phyloP scores from a whole-genome alignment of 2,329 filamentous ascomycete genomes.

The Penicillium sp. region DNA sequence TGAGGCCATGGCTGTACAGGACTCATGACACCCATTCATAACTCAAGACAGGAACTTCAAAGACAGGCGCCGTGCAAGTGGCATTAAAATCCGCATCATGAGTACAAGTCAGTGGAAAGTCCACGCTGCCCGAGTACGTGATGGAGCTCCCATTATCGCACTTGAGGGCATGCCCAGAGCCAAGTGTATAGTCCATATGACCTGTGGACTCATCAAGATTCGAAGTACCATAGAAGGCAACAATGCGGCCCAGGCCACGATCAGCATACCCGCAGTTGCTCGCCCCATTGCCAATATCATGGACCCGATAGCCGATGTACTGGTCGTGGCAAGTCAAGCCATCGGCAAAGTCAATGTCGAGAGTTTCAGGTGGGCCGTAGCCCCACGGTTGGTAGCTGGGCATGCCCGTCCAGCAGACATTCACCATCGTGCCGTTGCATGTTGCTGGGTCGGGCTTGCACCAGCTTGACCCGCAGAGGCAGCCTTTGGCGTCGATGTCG shows the following conservation, averaged over 20 bases:
- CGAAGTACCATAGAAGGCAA: slow-evolving; percentile 31
- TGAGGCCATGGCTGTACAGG: neutral
- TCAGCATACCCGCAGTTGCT: slow-evolving; percentile 33
- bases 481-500: slow-evolving; percentile 27
- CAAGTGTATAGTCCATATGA: slow-evolving; percentile 28
- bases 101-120: slow-evolving; percentile 25
- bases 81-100: slow-evolving; percentile 32
- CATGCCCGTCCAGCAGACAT: slow-evolving; percentile 32
- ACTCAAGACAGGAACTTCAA: slow-evolving; percentile 28
- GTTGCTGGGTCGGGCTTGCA: slow-evolving; percentile 26
- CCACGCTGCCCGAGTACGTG: slow-evolving; percentile 28
- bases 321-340: slow-evolving; percentile 29
- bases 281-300: slow-evolving; percentile 30
- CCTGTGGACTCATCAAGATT: slow-evolving; percentile 20
- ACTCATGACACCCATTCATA: slow-evolving; percentile 25
- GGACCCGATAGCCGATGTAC: slow-evolving; percentile 33
- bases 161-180: slow-evolving; percentile 26
- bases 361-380: slow-evolving; percentile 28
- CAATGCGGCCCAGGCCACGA: slow-evolving; percentile 25
- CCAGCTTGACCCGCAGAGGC: slow-evolving; percentile 25
- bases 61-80: slow-evolving; percentile 28
- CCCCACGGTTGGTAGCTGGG: slow-evolving; percentile 35
- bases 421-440: slow-evolving; percentile 28
- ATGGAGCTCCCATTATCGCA: slow-evolving; percentile 31
- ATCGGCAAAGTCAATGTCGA: slow-evolving; percentile 28